Evolutionary conservation across 2,329 filamentous ascomycete genomes (phyloP).

Genomic region (Trichoderma harzianum): DNA sequence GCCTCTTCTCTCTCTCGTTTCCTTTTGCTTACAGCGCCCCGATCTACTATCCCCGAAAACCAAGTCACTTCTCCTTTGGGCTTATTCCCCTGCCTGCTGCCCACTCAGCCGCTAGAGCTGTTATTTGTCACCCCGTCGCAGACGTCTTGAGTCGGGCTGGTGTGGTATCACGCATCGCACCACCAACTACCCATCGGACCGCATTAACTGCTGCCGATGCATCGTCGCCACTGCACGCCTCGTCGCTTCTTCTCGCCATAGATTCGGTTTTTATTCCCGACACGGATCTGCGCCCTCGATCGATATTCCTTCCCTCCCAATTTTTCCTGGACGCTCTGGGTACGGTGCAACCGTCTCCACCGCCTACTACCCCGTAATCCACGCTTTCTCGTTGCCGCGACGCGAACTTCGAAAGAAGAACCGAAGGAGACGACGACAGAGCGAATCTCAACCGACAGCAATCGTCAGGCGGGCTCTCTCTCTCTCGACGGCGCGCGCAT

Average conservation of each 20-base stretch:
- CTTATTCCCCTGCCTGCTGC: conserved; percentile 9
- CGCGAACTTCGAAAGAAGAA: conserved; percentile 10
- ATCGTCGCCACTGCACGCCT: conserved; percentile 24
- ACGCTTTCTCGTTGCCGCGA: conserved; percentile 11
- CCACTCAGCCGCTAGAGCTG: conserved; percentile 1
- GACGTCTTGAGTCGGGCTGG: conserved; percentile 12
- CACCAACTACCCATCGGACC: conserved; percentile 16
- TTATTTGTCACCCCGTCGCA: conserved; percentile 25
- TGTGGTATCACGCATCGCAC: conserved; percentile 20
- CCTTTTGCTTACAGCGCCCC: neutral
- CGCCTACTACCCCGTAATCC: conserved; percentile 21
- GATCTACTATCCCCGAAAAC: neutral
- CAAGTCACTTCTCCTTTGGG: neutral
- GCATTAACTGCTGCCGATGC: conserved; percentile 27
- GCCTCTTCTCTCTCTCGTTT: neutral
- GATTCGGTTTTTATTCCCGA: conserved; percentile 15
- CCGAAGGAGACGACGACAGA: neutral
- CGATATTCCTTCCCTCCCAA: neutral
- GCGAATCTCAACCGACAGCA: neutral
- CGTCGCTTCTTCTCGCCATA: conserved; percentile 23
- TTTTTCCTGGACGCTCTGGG: neutral
- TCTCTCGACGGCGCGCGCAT: conserved; percentile 8
- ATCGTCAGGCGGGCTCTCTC: neutral
- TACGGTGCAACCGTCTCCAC: conserved; percentile 1
- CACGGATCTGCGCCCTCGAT: conserved; percentile 16